phyloP scores from a whole-genome alignment of 2,329 filamentous ascomycete genomes.

The Nemania sp. region DNA sequence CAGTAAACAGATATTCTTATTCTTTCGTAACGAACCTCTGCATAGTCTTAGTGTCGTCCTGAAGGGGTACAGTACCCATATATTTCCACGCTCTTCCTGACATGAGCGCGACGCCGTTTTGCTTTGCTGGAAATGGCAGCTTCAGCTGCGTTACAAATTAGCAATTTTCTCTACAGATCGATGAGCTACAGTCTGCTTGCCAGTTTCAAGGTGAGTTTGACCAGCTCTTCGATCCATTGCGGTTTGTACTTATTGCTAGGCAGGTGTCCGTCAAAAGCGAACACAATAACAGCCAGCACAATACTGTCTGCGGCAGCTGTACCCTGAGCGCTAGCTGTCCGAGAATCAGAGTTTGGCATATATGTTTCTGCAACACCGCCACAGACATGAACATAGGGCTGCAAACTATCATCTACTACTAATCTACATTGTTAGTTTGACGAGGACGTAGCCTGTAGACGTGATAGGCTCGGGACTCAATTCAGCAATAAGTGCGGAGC shows the following conservation, averaged over 20 bases:
- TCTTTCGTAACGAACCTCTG: constrained; percentile 16
- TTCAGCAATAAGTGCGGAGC: constrained; percentile 51
- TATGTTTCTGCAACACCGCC: constrained; percentile 64
- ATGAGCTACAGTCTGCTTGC: constrained; percentile 40
- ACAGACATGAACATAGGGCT: constrained; percentile 61
- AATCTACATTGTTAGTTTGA: constrained; percentile 62
- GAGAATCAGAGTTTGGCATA: constrained; percentile 55
- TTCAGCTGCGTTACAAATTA: constrained; percentile 43
- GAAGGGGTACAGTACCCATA: constrained; percentile 50
- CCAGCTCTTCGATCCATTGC: constrained; percentile 52
- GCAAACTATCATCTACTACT: constrained; percentile 48
- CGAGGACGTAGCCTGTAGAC: constrained; percentile 52
- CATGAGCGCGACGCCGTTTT: constrained; percentile 51
- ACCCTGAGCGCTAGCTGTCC: constrained; percentile 58
- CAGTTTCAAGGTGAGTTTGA: constrained; percentile 58
- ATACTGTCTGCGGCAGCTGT: constrained; percentile 59
- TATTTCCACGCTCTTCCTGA: constrained; percentile 47
- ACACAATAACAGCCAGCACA: constrained; percentile 53
- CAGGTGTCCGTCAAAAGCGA: constrained; percentile 46
- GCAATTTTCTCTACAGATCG: not conserved
- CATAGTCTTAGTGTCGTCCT: constrained; percentile 38
- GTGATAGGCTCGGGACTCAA: constrained; percentile 51
- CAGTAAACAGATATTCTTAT: too few relatives aligned
- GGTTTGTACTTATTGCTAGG: constrained; percentile 46
- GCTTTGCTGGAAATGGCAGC: constrained; percentile 45